Conservation (phyloP, 495 filamentous ascomycete species). For the Aspergillus mulundensis region DNA sequence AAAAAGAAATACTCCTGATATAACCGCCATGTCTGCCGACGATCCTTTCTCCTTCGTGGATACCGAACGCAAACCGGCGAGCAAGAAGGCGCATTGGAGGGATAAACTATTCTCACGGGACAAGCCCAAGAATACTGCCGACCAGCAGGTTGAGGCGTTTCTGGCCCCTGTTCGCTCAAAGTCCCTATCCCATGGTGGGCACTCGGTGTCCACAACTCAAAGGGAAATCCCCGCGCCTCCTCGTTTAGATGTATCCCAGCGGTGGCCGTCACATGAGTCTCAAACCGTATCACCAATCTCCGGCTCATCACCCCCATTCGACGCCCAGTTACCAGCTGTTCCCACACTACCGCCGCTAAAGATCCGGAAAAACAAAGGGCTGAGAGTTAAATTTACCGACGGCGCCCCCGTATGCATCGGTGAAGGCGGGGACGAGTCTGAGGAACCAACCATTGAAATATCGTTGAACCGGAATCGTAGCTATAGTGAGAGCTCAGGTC, state of each 20-base stretch:
- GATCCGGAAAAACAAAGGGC: conserved; percentile 51
- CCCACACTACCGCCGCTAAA: conserved; percentile 20
- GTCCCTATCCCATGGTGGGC: conserved; percentile 15
- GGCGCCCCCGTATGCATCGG: conserved; percentile 73
- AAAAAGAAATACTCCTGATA: conserved; percentile 10
- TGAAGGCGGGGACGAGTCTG: conserved; percentile 79
- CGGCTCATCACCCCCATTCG: conserved; percentile 19
- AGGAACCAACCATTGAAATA: conserved; percentile 64
- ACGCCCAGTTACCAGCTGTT: background rate
- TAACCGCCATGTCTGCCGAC: conserved; percentile 36
- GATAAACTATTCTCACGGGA: conserved; percentile 48
- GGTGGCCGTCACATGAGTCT: conserved; percentile 26
- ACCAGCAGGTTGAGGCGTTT: conserved; percentile 47
- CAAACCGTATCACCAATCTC: conserved; percentile 17
- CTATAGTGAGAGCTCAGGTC: conserved; percentile 22
- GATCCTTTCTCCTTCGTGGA: conserved; percentile 38
- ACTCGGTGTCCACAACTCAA: conserved; percentile 12
- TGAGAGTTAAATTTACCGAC: conserved; percentile 68
- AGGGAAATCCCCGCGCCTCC: conserved; percentile 17
- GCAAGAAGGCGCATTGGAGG: conserved; percentile 42
- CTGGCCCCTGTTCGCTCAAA: conserved; percentile 31
- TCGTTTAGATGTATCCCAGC: conserved; percentile 20
- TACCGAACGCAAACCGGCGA: conserved; percentile 30
- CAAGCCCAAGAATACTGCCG: conserved; percentile 29
- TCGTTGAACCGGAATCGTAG: conserved; percentile 46